These are phyloP conservation scores for Pisolithus thermaeus DNA, from an alignment of 1,284 basidiomycete genomes.

Conservation along the genomic window DNA sequence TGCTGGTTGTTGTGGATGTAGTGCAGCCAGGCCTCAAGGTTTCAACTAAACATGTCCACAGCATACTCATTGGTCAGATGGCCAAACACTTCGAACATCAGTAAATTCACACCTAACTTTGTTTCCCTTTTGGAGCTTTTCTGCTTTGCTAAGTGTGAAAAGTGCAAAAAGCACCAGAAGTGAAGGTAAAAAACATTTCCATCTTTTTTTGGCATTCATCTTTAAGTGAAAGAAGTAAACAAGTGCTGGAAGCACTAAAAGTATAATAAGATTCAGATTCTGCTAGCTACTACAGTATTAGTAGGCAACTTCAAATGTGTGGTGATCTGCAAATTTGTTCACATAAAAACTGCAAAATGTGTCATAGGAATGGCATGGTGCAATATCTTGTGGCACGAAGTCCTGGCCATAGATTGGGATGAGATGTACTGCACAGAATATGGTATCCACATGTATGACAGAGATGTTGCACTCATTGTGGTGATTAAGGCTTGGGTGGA, in stretches of 20 bases:
- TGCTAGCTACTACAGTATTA: not conserved
- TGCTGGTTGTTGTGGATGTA: too few species aligned
- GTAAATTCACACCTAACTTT: not conserved
- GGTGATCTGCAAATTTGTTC: conserved; percentile 5
- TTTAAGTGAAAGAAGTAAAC: not conserved
- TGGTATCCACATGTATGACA: not conserved
- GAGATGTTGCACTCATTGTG: too few species aligned
- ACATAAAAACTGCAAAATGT: conserved; percentile 7
- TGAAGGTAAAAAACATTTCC: too few species aligned
- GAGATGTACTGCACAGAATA: conserved; percentile 5
- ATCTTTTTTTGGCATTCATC: not conserved
- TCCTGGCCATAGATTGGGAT: conserved; percentile 1
- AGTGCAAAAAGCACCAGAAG: not conserved
- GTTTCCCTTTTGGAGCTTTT: not conserved
- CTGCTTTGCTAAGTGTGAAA: not conserved
- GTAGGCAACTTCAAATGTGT: not conserved
- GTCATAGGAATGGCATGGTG: conserved; percentile 3
- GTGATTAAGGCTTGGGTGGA: too few species aligned
- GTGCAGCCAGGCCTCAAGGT: too few species aligned
- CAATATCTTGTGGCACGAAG: not conserved
- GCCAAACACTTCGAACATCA: not conserved
- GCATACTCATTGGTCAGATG: too few species aligned
- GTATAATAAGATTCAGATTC: not conserved
- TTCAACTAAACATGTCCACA: too few species aligned
- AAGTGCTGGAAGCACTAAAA: not conserved